Base-by-base conservation (phyloP, 23 red algal species). In the Gracilaria gracilis region DNA sequence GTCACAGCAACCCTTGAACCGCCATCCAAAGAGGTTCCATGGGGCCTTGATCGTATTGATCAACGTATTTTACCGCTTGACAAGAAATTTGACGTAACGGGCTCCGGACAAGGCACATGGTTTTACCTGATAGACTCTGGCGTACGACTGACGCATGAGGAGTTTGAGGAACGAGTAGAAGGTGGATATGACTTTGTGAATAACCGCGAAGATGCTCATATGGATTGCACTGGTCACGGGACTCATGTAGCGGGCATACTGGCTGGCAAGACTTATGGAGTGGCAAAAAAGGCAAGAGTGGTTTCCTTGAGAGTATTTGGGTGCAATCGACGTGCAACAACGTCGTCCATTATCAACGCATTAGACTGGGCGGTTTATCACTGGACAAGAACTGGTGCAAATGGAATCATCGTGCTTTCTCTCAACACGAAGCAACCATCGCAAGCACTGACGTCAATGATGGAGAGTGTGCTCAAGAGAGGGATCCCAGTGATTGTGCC, bases 141-240 rank as follows among this genome's bases (percentile, higher is more conserved):
- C 0, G 72, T 96, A 7, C 82, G 85, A 12, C 23, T 49, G 16
- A 46, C 58, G 25, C 94, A 96, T 47, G 82, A 74, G 29, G 87
- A 96, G 69, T 96, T 96, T 87, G 88, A 84, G 50, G 86, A 70
- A 36, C 86, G 87, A 16, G 94, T 67, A 4, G 58, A 59, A 17
- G 34, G 46, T 23, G 94, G 94, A 57, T 74, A 50, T 44, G 88
- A 93, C 77, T 82, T 91, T 75, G 94, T 96, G 39, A 73, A 82
- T 23, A 65, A 54, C 16, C 37, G 33, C 9, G 61, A 82, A 20
- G 84, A 87, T 36, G 58, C 20, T 29, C 70, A 75, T 29, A 46
- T 65, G 37, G 94, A 96, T 62, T 96, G 94, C 72, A 96, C 86
- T 58, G 94, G 94, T 23, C 94, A 96, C 65, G 94, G 94, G 36